Evolutionary conservation across 495 filamentous ascomycete genomes (phyloP).

Genomic region (Penicillium alfredii): DNA sequence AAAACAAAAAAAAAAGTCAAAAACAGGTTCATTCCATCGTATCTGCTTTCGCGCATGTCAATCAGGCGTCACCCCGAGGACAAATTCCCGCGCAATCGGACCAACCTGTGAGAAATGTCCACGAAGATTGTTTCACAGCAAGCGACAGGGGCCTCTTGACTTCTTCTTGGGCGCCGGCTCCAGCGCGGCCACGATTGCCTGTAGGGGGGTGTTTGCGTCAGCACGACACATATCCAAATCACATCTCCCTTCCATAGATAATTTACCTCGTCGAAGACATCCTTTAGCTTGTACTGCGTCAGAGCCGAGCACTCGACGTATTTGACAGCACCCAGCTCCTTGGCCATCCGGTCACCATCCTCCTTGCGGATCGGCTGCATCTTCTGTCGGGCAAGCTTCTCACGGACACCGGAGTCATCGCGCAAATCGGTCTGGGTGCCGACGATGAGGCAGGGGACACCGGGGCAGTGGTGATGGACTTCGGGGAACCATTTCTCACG

Average conservation of each 20-base stretch:
- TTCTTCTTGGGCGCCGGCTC: slow-evolving; percentile 77
- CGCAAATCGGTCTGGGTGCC: slow-evolving; percentile 96
- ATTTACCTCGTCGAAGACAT: slow-evolving; percentile 98
- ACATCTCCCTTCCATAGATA: too few species aligned
- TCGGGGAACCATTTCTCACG: slow-evolving; percentile 99
- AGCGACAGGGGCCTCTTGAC: slow-evolving; percentile 33
- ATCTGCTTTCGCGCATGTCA: slow-evolving; percentile 17
- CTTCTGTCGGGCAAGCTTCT: slow-evolving; percentile 91
- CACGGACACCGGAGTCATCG: slow-evolving; percentile 79
- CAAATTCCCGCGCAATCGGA: slow-evolving; percentile 7
- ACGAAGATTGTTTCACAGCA: slow-evolving; percentile 30
- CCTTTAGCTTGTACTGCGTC: slow-evolving; percentile 97
- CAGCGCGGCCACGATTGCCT: slow-evolving; percentile 87
- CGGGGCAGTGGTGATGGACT: slow-evolving; percentile 96
- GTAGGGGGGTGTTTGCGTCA: too few species aligned
- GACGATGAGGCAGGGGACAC: slow-evolving; percentile 95
- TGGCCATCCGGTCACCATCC: slow-evolving; percentile 93
- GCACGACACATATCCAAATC: neutral
- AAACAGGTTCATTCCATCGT: slow-evolving; percentile 29
- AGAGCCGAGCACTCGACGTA: slow-evolving; percentile 98
- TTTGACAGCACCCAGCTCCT: slow-evolving; percentile 91
- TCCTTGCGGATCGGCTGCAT: slow-evolving; percentile 88
- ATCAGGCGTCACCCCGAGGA: slow-evolving; percentile 6
- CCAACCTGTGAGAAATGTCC: slow-evolving; percentile 20
- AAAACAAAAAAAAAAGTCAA: slow-evolving; percentile 21